Percentiles rank a stretch among this genome's conserved stretches.
Evolutionary conservation across 768 basidiomycete genomes (phyloP).

Genomic region (Trametopsis cervina): DNA sequence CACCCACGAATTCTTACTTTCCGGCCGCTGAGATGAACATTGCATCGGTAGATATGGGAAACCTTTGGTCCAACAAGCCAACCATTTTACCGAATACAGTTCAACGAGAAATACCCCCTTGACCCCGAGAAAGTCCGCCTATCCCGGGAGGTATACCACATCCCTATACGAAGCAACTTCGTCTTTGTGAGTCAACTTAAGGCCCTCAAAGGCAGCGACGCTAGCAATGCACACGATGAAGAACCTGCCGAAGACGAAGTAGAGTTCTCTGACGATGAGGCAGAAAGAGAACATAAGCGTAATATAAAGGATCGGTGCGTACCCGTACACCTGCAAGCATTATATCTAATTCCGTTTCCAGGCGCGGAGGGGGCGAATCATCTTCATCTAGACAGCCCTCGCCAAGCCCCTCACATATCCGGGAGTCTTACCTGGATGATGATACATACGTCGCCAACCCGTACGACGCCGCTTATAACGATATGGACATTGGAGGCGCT

Average conservation of each 20-base stretch:
- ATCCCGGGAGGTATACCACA: conserved; percentile 71
- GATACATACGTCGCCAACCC: conserved; percentile 46
- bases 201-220: conserved; percentile 80
- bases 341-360: background rate
- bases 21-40: conserved; percentile 10
- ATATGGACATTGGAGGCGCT: conserved; percentile 50
- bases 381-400: conserved; percentile 48
- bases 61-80: conserved; percentile 92
- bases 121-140: conserved; percentile 47
- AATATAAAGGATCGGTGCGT: conserved; percentile 53
- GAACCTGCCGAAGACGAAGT: conserved; percentile 85
- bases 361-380: conserved; percentile 27
- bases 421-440: conserved; percentile 49
- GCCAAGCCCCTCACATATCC: conserved; percentile 44
- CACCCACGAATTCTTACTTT: conserved; percentile 12
- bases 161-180: conserved; percentile 73
- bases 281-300: conserved; percentile 69
- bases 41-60: conserved; percentile 67
- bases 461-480: conserved; percentile 59
- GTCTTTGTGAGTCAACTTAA: conserved; percentile 74
- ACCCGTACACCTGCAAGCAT: conserved; percentile 2
- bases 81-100: conserved; percentile 85
- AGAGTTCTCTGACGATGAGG: conserved; percentile 95
- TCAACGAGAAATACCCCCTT: conserved; percentile 59
- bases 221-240: conserved; percentile 92